Evolutionary conservation across 1,284 basidiomycete species (phyloP).

Genomic region (Apiotrichum siamense): DNA sequence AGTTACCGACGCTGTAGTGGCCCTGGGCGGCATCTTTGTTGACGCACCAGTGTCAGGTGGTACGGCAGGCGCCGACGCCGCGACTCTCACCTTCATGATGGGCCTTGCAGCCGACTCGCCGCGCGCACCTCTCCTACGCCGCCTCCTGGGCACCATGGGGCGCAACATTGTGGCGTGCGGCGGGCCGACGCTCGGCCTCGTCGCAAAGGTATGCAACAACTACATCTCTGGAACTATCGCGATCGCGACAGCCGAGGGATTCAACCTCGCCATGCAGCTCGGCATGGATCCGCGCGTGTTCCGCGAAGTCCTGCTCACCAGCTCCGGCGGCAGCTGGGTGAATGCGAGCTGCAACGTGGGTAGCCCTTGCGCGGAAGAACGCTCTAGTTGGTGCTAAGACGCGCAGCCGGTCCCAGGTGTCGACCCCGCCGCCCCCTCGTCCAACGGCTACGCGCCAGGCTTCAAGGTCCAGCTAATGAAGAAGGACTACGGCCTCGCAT

Average conservation of each 20-base stretch:
- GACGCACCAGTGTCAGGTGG: slow-evolving; percentile 14
- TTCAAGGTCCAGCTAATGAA: slow-evolving; percentile 12
- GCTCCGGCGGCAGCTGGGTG: slow-evolving; percentile 8
- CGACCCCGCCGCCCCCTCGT: slow-evolving; percentile 1
- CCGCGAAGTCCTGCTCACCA: background rate
- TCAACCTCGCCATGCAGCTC: slow-evolving; percentile 11
- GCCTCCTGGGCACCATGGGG: slow-evolving; percentile 4
- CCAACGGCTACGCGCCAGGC: slow-evolving; percentile 1
- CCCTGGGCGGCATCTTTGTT: slow-evolving; percentile 1
- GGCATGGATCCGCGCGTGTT: slow-evolving; percentile 7
- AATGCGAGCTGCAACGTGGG: slow-evolving; percentile 6
- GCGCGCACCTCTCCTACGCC: background rate
- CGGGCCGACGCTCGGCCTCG: slow-evolving; percentile 8
- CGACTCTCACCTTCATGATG: slow-evolving; percentile 8
- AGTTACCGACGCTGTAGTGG: background rate
- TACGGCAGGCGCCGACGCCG: background rate
- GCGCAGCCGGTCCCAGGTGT: slow-evolving; percentile 8
- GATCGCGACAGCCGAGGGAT: slow-evolving; percentile 11
- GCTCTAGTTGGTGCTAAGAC: background rate
- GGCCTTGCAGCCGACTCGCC: background rate
- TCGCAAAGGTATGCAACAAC: slow-evolving; percentile 11
- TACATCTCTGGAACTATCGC: slow-evolving; percentile 14
- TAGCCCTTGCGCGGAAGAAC: background rate
- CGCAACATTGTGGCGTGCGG: slow-evolving; percentile 9
- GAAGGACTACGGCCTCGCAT: slow-evolving; percentile 8